A percentile compares a stretch with the other conserved stretches of the same genome.
Conservation (phyloP, 1,284 basidiomycete genomes). For the Pseudozyma hubeiensis region DNA sequence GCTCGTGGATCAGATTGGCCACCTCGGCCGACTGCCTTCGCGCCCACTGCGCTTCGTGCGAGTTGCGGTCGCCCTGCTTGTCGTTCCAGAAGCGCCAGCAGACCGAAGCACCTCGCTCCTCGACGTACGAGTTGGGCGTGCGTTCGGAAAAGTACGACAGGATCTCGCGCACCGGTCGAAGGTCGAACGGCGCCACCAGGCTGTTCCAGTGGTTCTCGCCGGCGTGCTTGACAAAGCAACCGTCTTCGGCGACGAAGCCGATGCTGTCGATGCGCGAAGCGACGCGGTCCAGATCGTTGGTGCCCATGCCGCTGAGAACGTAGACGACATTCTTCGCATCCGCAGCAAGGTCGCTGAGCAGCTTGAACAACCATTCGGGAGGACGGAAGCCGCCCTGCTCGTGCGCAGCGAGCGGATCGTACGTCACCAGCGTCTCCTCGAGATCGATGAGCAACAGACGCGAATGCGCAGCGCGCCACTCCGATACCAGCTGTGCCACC, state of each 20-base stretch:
- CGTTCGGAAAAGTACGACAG: conserved; percentile 81
- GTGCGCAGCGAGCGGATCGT: conserved; percentile 64
- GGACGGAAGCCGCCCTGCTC: conserved; percentile 71
- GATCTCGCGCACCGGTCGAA: conserved; percentile 82
- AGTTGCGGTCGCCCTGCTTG: conserved; percentile 70
- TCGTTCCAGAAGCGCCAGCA: conserved; percentile 84
- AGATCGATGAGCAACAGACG: conserved; percentile 82
- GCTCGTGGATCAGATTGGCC: conserved; percentile 81
- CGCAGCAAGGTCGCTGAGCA: conserved; percentile 76
- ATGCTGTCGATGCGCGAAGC: conserved; percentile 75
- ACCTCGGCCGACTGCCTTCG: conserved; percentile 86
- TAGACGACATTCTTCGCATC: conserved; percentile 82
- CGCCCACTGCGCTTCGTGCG: conserved; percentile 79
- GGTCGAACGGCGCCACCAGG: conserved; percentile 81
- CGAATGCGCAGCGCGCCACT: conserved; percentile 72
- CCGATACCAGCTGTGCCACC: conserved; percentile 66
- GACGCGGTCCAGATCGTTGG: conserved; percentile 74
- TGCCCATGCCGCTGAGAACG: conserved; percentile 80
- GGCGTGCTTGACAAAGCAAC: conserved; percentile 81
- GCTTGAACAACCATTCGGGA: conserved; percentile 74
- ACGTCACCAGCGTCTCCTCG: conserved; percentile 79
- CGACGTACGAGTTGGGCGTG: conserved; percentile 84
- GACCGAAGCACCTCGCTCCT: conserved; percentile 84
- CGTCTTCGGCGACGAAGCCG: conserved; percentile 88
- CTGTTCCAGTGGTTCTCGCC: conserved; percentile 75